Conservation (phyloP, 352 stramenopile species). For the Achlya hypogyna region DNA sequence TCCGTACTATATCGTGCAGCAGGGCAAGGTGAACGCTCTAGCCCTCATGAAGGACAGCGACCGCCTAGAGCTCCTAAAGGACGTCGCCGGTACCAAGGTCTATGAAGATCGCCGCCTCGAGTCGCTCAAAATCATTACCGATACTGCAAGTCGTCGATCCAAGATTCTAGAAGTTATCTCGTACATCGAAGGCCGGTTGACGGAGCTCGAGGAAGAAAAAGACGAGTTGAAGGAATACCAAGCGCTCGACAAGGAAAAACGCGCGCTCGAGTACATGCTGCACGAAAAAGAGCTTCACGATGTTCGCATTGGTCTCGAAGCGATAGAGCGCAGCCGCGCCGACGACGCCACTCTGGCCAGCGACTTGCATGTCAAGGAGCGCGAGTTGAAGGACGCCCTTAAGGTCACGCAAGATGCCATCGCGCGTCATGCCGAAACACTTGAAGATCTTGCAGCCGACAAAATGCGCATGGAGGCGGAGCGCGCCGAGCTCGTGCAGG, state of each 20-base stretch:
- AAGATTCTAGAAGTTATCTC: constrained; percentile 95
- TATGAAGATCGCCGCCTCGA: constrained; percentile 98
- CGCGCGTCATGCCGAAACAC: constrained; percentile 28
- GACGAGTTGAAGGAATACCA: constrained; percentile 95
- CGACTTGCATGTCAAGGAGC: constrained; percentile 62
- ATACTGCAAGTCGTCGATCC: constrained; percentile 89
- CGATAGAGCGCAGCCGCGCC: constrained; percentile 52
- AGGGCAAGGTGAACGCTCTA: constrained; percentile 98
- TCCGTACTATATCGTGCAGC: constrained; percentile 99
- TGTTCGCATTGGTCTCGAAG: constrained; percentile 50
- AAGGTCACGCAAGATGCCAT: constrained; percentile 25
- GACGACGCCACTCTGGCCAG: constrained; percentile 40
- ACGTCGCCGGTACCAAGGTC: constrained; percentile 97
- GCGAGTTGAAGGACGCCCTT: constrained; percentile 33
- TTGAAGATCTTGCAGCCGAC: constrained; percentile 33
- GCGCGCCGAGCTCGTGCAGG: constrained; percentile 67
- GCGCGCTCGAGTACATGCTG: constrained; percentile 96
- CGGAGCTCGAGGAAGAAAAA: constrained; percentile 98
- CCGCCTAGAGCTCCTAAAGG: constrained; percentile 95
- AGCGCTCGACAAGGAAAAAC: constrained; percentile 90
- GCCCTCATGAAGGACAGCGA: constrained; percentile 97
- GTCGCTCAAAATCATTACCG: constrained; percentile 94
- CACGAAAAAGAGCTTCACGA: constrained; percentile 79
- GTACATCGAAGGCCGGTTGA: constrained; percentile 91
- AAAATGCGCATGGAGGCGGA: constrained; percentile 42